phyloP scores from a whole-genome alignment of 352 stramenopile genomes.

The Phytopythium chamaehyphon region DNA sequence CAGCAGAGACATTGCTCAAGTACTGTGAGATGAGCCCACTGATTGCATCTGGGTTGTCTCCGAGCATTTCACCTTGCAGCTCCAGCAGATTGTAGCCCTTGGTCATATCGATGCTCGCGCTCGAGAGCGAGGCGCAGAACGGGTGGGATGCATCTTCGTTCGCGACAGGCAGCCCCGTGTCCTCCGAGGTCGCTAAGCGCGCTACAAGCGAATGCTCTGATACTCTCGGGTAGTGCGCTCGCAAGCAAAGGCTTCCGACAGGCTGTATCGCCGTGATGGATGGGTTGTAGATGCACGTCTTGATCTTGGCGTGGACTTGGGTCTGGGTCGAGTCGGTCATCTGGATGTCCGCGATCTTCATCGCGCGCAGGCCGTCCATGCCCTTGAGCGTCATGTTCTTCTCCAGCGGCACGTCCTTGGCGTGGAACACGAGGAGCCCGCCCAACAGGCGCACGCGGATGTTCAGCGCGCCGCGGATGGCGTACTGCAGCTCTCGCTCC shows the following conservation, averaged over 20 bases:
- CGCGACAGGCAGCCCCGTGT: conserved; percentile 39
- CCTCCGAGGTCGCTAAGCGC: conserved; percentile 33
- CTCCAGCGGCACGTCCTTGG: conserved; percentile 35
- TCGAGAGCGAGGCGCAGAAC: conserved; percentile 34
- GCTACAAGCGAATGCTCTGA: conserved; percentile 41
- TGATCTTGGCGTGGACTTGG: conserved; percentile 61
- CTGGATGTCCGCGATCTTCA: conserved; percentile 57
- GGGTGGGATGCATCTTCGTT: conserved; percentile 47
- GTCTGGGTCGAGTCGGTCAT: conserved; percentile 60
- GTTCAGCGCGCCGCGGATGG: conserved; percentile 39
- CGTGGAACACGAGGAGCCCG: conserved; percentile 44
- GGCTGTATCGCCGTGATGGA: conserved; percentile 65
- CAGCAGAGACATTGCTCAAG: conserved; percentile 48
- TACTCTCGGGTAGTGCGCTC: conserved; percentile 48
- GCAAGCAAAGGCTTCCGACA: conserved; percentile 60
- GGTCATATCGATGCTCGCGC: conserved; percentile 20
- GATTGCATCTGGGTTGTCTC: conserved; percentile 54
- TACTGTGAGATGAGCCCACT: conserved; percentile 77
- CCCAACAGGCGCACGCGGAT: conserved; percentile 51
- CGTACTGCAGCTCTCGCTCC: conserved; percentile 31
- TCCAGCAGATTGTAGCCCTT: conserved; percentile 71
- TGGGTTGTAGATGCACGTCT: conserved; percentile 80
- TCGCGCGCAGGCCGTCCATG: conserved; percentile 56
- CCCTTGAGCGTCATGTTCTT: conserved; percentile 59
- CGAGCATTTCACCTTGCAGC: conserved; percentile 62